These are phyloP conservation scores for Pythium aphanidermatum DNA, from an alignment of 352 stramenopile species.

Conservation along the genomic window DNA sequence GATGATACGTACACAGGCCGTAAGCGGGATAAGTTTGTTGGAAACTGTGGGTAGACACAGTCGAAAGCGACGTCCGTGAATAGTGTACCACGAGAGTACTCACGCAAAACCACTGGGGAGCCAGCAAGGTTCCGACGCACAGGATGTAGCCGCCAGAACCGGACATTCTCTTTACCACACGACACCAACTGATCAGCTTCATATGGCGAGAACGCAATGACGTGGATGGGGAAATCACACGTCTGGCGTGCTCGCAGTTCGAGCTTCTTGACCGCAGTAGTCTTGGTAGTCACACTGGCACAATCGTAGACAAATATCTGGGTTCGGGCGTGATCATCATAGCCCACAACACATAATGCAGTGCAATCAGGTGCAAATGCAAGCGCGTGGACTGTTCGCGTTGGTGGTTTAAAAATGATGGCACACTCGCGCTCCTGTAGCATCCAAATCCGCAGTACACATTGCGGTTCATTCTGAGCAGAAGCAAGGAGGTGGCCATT, in stretches of 20 bases:
- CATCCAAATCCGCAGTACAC: slow-evolving; percentile 47
- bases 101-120: slow-evolving; percentile 81
- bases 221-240: slow-evolving; percentile 76
- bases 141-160: slow-evolving; percentile 79
- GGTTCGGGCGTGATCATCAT: slow-evolving; percentile 55
- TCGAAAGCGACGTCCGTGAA: slow-evolving; percentile 89
- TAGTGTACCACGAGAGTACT: slow-evolving; percentile 79
- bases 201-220: slow-evolving; percentile 80
- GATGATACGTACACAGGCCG: slow-evolving; percentile 77
- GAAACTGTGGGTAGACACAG: slow-evolving; percentile 43
- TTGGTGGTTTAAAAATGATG: slow-evolving; percentile 39
- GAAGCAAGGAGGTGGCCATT: slow-evolving; percentile 42
- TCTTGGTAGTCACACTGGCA: slow-evolving; percentile 8
- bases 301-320: slow-evolving; percentile 79
- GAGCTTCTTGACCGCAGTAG: slow-evolving; percentile 13
- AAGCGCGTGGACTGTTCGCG: slow-evolving; percentile 37
- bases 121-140: slow-evolving; percentile 56
- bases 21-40: slow-evolving; percentile 42
- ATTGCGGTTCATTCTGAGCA: slow-evolving; percentile 23
- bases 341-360: slow-evolving; percentile 48
- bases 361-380: slow-evolving; percentile 33
- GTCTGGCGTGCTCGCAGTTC: slow-evolving; percentile 74
- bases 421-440: slow-evolving; percentile 26
- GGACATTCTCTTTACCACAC: slow-evolving; percentile 89
- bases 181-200: slow-evolving; percentile 78